Evolutionary conservation across 768 basidiomycete species (phyloP), one percentile per base, ranked within the genome.

Genomic region (Macrocybe gigantea): DNA sequence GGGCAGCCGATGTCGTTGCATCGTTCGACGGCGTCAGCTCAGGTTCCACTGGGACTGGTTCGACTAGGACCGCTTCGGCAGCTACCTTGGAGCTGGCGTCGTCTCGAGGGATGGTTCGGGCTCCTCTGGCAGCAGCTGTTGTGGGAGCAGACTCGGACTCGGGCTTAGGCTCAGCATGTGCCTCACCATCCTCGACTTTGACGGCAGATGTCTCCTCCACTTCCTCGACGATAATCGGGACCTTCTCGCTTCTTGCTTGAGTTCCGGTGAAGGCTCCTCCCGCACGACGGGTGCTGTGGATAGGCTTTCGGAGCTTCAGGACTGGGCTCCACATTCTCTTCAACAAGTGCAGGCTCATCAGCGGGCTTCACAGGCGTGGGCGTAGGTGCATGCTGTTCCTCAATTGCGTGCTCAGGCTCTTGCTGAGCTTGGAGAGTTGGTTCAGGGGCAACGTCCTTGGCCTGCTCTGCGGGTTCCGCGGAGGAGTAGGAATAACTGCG

Each of bases 311-410:
- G 8, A n/a, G 39, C 29, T 3, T 29, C 46, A 9, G 33, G 44
- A 44, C 33, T 42, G 14, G 48, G 38, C 30, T 43, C 51, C 31
- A 45, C 55, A 39, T 44, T 59, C n/a, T 52, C 55, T 29, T 54
- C 56, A 15, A 50, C 51, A 33, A 45, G 38, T 36, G 41, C 53
- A 2, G 52, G 43, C 33, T 56, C 60, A 22, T 49, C 53, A 6
- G 39, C 48, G 1, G 33, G 31, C 30, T 14, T 37, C 7, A 42
- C 48, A 11, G 33, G 2, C 14, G 9, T 41, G 8, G 40, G 14
- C 9, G 40, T 13, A 15, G 44, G 45, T 14, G 9, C 52, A 45
- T 33, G 29, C 11, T 14, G 33, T 9, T 46, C 38, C 30, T 41
- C 48, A 8, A 44, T 3, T 37, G 39, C 45, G 9, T 13, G 40